Base-by-base conservation (phyloP, 179 eudicot genomes). In the Amaranthus tricolor region DNA sequence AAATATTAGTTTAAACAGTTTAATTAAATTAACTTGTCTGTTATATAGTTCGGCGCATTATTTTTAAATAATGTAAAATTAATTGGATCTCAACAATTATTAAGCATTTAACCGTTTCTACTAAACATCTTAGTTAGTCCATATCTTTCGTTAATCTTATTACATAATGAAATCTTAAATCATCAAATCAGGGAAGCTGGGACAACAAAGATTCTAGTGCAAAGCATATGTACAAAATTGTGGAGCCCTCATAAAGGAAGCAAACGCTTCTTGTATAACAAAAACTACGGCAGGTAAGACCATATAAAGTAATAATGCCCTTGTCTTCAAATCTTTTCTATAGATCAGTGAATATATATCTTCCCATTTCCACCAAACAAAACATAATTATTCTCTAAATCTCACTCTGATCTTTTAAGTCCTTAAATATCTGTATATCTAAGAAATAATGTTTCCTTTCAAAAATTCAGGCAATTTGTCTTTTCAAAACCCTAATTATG, bases 371-470 rank as follows among this genome's bases (percentile, higher is more conserved):
- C 13, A 21, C 40, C 40, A 31, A 31, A 31, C 17, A 31, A 10
- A 54, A 15, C 20, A 68, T 53, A 24, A 69, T 69, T 31, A 31
- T 64, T 60, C 43, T 21, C 6, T 14, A 55, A 17, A 24, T 68
- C 40, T 71, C 40, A 31, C 3, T 31, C 40, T 31, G 40, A 31
- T 31, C 40, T 31, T 31, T 2, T 31, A 31, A 31, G 40, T 2
- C 3, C 3, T 31, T 1, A 31, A 31, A 31, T 66, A 5, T 48
- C 19, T 17, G 5, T 66, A 24, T 49, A 11, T 24, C 44, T 21
- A 24, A 49, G 9, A 15, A 67, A 66, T 64, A 65, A 77, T 77
- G 80, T 77, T 77, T 65, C 80, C 80, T 66, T 72, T 71, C 50
- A 70, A 62, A 70, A 54, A 13, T 45, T 50, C 74, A 45, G 64